A percentile compares a stretch with the other conserved stretches of the same genome.
Conservation (phyloP, 1,284 basidiomycete species). For the Irpex rosettiformis region DNA sequence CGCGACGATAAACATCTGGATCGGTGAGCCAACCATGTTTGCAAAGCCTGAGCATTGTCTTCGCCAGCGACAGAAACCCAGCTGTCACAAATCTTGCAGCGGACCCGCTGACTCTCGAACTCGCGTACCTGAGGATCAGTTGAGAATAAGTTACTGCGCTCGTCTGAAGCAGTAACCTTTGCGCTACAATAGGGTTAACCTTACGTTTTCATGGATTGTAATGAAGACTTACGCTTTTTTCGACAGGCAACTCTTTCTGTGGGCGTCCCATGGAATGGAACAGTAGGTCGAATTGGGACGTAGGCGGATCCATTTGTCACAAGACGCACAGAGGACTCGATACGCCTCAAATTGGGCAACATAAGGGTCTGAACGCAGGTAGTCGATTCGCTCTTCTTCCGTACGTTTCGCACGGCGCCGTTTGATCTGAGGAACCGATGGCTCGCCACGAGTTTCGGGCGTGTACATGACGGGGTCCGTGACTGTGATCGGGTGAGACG, state of each 20-base stretch:
- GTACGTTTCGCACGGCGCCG: constrained; percentile 73
- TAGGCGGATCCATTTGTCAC: constrained; percentile 79
- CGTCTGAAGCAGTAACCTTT: constrained; percentile 31
- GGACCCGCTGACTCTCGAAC: constrained; percentile 64
- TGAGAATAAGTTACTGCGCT: constrained; percentile 52
- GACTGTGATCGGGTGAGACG: constrained; percentile 17
- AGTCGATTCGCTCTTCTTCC: constrained; percentile 72
- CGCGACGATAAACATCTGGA: constrained; percentile 24
- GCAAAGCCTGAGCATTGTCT: constrained; percentile 25
- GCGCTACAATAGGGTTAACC: constrained; percentile 1
- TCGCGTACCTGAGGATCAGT: constrained; percentile 66
- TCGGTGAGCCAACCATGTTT: constrained; percentile 32
- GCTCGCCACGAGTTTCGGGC: constrained; percentile 20
- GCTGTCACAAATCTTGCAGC: constrained; percentile 63
- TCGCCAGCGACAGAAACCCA: constrained; percentile 49
- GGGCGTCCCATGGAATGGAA: constrained; percentile 82
- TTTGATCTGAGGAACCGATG: constrained; percentile 27
- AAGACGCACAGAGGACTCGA: constrained; percentile 70
- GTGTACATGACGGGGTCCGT: constrained; percentile 18
- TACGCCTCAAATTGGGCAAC: constrained; percentile 76
- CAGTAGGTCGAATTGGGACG: constrained; percentile 80
- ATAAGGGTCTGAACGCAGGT: constrained; percentile 70
- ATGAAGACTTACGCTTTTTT: constrained; percentile 55
- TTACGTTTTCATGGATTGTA: background rate
- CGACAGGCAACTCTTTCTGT: constrained; percentile 69